Conservation (phyloP, 2,329 filamentous ascomycete genomes). For the Chalaropsis ovoidea region DNA sequence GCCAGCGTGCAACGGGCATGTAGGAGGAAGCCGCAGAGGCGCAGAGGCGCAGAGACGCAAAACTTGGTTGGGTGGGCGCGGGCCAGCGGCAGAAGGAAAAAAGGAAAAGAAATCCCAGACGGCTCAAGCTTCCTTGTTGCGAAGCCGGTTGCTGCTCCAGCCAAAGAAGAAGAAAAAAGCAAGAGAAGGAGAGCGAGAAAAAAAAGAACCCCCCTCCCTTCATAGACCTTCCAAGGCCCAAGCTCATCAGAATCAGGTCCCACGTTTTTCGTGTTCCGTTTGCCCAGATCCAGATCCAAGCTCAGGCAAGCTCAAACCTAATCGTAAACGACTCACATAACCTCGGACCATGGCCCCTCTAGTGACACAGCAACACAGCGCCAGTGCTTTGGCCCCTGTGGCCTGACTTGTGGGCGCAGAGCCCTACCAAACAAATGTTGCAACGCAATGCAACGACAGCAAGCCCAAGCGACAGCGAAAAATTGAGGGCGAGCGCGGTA, state of each 20-base stretch:
- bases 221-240: neutral
- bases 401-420: slow-evolving; percentile 3
- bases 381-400: neutral
- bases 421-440: neutral
- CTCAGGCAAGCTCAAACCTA: neutral
- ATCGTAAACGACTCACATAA: neutral
- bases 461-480: neutral
- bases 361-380: neutral
- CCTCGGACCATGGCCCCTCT: neutral
- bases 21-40: neutral
- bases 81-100: slow-evolving; percentile 6
- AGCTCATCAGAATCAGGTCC: slow-evolving; percentile 7
- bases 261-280: neutral
- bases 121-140: neutral
- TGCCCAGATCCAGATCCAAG: slow-evolving; percentile 2
- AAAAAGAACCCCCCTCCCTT: neutral
- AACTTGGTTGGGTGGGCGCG: neutral
- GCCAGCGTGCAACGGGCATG: slow-evolving; percentile 3
- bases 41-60: neutral
- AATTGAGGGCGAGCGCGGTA: neutral
- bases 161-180: neutral
- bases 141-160: neutral
- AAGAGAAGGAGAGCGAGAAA: neutral
- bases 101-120: neutral
- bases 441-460: neutral